Evolutionary conservation across 345 rosid genomes (phyloP), one percentile per base, ranked within the genome.

Genomic region (Rubroshorea leprosula): DNA sequence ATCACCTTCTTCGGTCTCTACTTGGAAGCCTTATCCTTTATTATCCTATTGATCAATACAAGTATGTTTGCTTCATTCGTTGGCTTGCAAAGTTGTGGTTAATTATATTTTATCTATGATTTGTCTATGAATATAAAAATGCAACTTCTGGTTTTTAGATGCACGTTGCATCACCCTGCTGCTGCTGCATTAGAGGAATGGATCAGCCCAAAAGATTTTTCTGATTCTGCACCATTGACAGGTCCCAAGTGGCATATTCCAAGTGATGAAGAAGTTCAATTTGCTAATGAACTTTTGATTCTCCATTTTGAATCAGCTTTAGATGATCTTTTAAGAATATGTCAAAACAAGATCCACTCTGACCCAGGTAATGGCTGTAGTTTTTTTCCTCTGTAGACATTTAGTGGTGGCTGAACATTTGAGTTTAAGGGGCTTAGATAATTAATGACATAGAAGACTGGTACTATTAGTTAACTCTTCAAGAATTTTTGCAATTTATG

Each of bases 241-340:
- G 75, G 68, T 48, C 94, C 97, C 25, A 79, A 65, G 72, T 93
- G 99, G 99, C 99, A 93, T 75, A 78, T 89, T 74, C 91, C 97
- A 49, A 83, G 63, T 63, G 74, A 80, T 50, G 83, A 87, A 45
- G 99, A 93, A 82, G 81, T 85, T 69, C 86, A 83, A 68, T 93
- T 89, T 79, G 99, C 99, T 60, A 80, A 89, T 77, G 97, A 93
- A 71, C 97, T 93, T 69, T 67, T 93, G 72, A 66, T 74, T 68
- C 84, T 82, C 61, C 99, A 93, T 85, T 85, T 89, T 71, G 76
- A 79, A 63, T 82, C 96, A 43, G 97, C 99, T 66, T 75, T 82
- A 62, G 88, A 87, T 71, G 94, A 89, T 73, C 89, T 93, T 57
- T 60, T 79, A 79, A 85, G 71, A 70, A 85, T 93, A 60, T 93